Conservation (phyloP, 495 filamentous ascomycete genomes). For the Durotheca rogersii region DNA sequence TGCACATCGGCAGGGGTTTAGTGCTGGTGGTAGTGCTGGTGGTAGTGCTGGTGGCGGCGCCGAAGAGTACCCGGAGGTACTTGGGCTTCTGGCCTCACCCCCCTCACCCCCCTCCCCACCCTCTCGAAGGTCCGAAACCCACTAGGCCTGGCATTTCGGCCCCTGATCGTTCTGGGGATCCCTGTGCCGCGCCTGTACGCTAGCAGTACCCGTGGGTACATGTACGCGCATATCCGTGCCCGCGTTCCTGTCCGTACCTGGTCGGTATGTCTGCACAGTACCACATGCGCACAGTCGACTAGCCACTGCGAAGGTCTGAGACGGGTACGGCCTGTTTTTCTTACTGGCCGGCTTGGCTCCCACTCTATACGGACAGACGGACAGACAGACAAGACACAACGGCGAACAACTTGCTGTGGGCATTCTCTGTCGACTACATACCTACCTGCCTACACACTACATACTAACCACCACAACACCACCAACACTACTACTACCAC, state of each 20-base stretch:
- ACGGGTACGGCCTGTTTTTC: conserved; percentile 25
- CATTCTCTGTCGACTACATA: conserved; percentile 7
- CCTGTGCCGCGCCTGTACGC: conserved; percentile 27
- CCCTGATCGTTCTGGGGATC: conserved; percentile 27
- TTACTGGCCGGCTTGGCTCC: conserved; percentile 1
- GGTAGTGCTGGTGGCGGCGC: too few relatives aligned
- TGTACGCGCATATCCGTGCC: too few relatives aligned
- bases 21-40: too few relatives aligned
- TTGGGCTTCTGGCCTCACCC: too few relatives aligned
- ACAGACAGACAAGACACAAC: too few relatives aligned
- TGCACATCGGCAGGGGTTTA: too few relatives aligned
- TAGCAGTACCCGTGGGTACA: background rate
- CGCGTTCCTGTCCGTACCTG: too few relatives aligned
- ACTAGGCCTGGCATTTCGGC: conserved; percentile 23
- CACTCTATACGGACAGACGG: too few relatives aligned
- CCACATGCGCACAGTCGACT: too few relatives aligned
- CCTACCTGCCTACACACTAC: background rate
- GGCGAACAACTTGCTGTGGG: conserved; percentile 30
- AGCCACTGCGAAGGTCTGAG: conserved; percentile 23
- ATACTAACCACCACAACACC: conserved; percentile 1
- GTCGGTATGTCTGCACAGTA: too few relatives aligned
- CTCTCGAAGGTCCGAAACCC: conserved; percentile 35
- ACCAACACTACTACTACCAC: background rate
- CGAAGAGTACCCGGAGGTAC: too few relatives aligned
- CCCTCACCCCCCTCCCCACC: background rate